A percentile compares a stretch with the other conserved stretches of the same genome.
Conservation (phyloP, 441 rosid genomes). For the Gossypium aridum region DNA sequence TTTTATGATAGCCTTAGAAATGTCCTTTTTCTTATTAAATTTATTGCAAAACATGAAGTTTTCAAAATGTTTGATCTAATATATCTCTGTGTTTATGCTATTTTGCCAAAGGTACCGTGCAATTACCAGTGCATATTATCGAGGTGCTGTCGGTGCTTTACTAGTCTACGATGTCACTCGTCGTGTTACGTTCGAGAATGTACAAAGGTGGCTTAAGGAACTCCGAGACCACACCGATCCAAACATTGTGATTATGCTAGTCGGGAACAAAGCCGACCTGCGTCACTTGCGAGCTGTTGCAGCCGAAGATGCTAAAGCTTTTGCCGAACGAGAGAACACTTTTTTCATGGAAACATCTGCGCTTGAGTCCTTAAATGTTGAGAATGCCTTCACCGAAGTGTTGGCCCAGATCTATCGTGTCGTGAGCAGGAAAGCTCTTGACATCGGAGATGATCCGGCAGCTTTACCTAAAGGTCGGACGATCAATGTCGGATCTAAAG, state of each 20-base stretch:
- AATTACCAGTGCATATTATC: slow-evolving; percentile 61
- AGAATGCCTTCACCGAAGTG: slow-evolving; percentile 55
- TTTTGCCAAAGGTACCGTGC: slow-evolving; percentile 44
- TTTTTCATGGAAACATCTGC: slow-evolving; percentile 70
- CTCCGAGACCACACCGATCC: slow-evolving; percentile 50
- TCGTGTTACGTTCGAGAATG: slow-evolving; percentile 56
- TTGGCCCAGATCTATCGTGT: slow-evolving; percentile 55
- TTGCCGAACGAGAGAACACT: slow-evolving; percentile 47
- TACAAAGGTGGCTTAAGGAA: slow-evolving; percentile 62
- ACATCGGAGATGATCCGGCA: slow-evolving; percentile 54
- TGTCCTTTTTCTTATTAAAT: not conserved
- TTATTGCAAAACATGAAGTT: not conserved
- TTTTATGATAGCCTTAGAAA: not conserved
- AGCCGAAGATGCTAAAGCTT: slow-evolving; percentile 42
- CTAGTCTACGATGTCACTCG: slow-evolving; percentile 60
- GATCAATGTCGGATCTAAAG: slow-evolving; percentile 50
- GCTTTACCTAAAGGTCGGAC: slow-evolving; percentile 62
- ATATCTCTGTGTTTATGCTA: not conserved
- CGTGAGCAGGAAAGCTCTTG: slow-evolving; percentile 59
- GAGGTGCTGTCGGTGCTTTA: slow-evolving; percentile 63
- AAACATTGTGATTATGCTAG: slow-evolving; percentile 64
- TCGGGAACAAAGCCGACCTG: slow-evolving; percentile 63
- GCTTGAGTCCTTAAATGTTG: slow-evolving; percentile 56
- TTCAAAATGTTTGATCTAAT: not conserved
- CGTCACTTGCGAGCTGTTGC: slow-evolving; percentile 59